Evolutionary conservation across 495 filamentous ascomycete species (phyloP).

Genomic region (Parathielavia hyrcaniae): DNA sequence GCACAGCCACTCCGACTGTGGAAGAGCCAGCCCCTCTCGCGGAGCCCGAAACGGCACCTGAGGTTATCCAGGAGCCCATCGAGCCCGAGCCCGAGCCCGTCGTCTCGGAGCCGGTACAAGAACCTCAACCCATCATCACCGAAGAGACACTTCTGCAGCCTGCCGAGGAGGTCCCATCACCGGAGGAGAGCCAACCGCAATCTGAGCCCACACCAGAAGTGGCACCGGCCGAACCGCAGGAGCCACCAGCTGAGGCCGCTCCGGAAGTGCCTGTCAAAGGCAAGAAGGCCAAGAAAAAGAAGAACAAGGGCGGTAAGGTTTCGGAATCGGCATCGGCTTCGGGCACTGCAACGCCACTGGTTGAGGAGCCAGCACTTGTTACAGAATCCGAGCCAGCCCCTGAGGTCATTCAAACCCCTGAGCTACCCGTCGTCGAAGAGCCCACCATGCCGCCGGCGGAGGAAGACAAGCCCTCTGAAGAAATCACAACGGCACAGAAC

Average conservation of each 20-base stretch:
- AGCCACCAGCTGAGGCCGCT: not conserved
- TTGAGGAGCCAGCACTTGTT: too few relatives aligned
- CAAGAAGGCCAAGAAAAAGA: conserved; percentile 16
- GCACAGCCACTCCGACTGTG: not conserved
- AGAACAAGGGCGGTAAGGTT: conserved; percentile 12
- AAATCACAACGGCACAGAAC: too few relatives aligned
- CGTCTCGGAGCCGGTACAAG: not conserved
- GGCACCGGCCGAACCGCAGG: not conserved
- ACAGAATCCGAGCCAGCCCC: too few relatives aligned
- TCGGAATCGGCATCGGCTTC: too few relatives aligned
- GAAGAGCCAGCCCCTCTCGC: not conserved
- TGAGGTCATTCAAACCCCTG: too few relatives aligned
- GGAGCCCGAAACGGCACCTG: conserved; percentile 1
- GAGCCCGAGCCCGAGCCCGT: not conserved
- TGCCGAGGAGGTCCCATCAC: not conserved
- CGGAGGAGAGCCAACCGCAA: not conserved
- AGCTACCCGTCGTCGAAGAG: too few relatives aligned
- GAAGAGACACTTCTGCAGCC: not conserved
- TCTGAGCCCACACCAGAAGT: not conserved
- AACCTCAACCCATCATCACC: conserved; percentile 2
- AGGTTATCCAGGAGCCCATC: not conserved
- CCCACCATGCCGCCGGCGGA: too few relatives aligned
- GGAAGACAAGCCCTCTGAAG: too few relatives aligned
- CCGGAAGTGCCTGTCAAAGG: not conserved
- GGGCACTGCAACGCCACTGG: too few relatives aligned